Evolutionary conservation across 129 eudicot genomes (phyloP), one percentile per base, ranked within the genome.

Genomic region (Ambrosia artemisiifolia): DNA sequence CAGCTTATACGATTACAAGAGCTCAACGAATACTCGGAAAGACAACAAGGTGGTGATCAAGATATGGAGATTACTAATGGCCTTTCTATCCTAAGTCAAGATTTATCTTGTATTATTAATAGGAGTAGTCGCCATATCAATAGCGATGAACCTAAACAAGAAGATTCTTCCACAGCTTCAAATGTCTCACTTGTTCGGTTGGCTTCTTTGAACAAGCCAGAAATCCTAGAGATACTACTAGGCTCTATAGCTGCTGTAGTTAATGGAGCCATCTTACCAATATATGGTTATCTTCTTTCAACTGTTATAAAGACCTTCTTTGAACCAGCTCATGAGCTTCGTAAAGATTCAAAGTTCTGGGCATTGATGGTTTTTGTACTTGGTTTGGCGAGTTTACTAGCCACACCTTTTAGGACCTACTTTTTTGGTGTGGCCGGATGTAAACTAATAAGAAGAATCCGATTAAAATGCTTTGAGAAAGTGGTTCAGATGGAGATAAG

Each of bases 401-500:
- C 89, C 2, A 71, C 83, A 72, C 96, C 96, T 33, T 75, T 85
- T 5, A 79, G 89, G 62, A 55, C 89, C 12, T 92, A 88, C 67
- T 72, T 88, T 19, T 85, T 93, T 79, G 81, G 90, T 20, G 81
- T 89, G 57, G 95, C 92, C 1, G 96, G 96, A n/a, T 78, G 88
- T 75, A 89, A 77, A 71, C 54, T 90, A 70, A 84, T 92, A 40
- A 68, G 67, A 72, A 62, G 96, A 69, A 80, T 93, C 4, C 83
- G 94, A 79, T 62, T 82, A 48, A 76, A 83, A 83, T 86, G 96
- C 69, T 88, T 92, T 47, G 79, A 85, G 59, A 89, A 76, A 76
- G 88, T 90, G 74, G 85, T 86, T 57, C 77, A 77, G 49, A 93
- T 93, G 95, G 98, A 93, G 70, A 83, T 93, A 47, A 79, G 90